Base-by-base conservation (phyloP, 345 rosid genomes). In the Combretum micranthum region DNA sequence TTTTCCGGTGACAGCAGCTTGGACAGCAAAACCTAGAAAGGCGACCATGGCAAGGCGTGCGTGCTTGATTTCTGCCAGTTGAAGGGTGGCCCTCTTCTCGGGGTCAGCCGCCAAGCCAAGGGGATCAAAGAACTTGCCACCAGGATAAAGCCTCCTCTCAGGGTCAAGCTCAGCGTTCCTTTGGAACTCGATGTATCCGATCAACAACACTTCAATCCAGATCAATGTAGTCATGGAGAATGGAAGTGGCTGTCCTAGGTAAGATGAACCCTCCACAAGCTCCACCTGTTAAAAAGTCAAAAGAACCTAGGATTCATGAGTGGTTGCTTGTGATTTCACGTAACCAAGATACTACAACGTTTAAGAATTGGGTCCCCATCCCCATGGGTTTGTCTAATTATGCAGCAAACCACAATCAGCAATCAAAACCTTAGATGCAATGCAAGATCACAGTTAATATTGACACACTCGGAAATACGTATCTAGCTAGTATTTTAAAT, bases 1-100 rank as follows among this genome's bases (percentile, higher is more conserved):
- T 75, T 88, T 88, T 52, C 95, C 93, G 0, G 95, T 86, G 1
- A 70, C 95, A 3, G 83, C 93, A 3, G 96, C 98, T 67, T 92
- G 98, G 57, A 88, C 98, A 0, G 89, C 96, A 4, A 92, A 92
- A 6, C 98, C 93, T 2, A 92, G 75, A 78, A 86, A 86, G 4
- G 58, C 95, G 16, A 92, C 86, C 98, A 92, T 86, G 45, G 98
- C 96, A 11, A 86, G 88, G 21, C 96, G 95, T 15, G 98, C 98
- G 60, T 92, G 98, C 82, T 88, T 92, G 74, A 92, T 88, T 89
- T 92, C 98, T 0, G 98, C 98, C 82, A 92, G 44, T 49, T 88
- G 96, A 64, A 92, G 95, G 23, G 65, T 80, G 4, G 78, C 88
- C 59, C 68, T 88, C 93, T 86, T 92, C 73, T 88, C 98, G 0